Base-by-base conservation (phyloP, 768 basidiomycete species). In the Lentinula sp. region DNA sequence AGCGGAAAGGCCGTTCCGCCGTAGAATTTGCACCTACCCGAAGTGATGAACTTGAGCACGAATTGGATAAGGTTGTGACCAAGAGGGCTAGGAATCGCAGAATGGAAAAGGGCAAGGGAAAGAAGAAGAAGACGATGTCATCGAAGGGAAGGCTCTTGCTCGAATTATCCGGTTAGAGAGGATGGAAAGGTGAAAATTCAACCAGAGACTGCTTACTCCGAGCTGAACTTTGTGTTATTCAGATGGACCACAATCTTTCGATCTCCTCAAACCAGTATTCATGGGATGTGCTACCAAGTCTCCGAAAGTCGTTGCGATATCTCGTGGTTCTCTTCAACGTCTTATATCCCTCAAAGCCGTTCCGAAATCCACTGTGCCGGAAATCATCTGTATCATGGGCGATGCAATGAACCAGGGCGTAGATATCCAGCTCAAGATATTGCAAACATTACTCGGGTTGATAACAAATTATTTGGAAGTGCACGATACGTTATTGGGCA, bases 281-380 rank as follows among this genome's bases (percentile, higher is more conserved):
- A 92, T 96, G 86, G 94, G 94, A 52, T 95, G 94, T 65, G 87
- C 89, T 33, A 97, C 93, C 4, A 93, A 90, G 74, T 93, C 93
- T 66, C 86, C 91, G 1, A 98, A 98, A 80, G 90, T 98, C 57
- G 88, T 98, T 49, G 90, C 91, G 0, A 94, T 98, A 64, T 90
- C 91, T 6, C 83, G 98, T 0, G 90, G 93, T 46, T 94, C 93
- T 0, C 80, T 98, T 18, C 95, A 97, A 70, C 85, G 96, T 46
- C 81, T 98, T 62, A 95, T 97, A 60, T 80, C 89, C 4, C 82
- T 95, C 61, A 88, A 88, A 71, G 93, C 91, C 20, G 91, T 96
- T 1, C 90, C 90, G 0, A 85, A 88, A 71, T 85, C 84, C 1
- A 85, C 87, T 0, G 88, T 96, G 0, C 85, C 91, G 0, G 72